Evolutionary conservation across 495 filamentous ascomycete genomes (phyloP).

Genomic region (Cryomyces antarcticus): DNA sequence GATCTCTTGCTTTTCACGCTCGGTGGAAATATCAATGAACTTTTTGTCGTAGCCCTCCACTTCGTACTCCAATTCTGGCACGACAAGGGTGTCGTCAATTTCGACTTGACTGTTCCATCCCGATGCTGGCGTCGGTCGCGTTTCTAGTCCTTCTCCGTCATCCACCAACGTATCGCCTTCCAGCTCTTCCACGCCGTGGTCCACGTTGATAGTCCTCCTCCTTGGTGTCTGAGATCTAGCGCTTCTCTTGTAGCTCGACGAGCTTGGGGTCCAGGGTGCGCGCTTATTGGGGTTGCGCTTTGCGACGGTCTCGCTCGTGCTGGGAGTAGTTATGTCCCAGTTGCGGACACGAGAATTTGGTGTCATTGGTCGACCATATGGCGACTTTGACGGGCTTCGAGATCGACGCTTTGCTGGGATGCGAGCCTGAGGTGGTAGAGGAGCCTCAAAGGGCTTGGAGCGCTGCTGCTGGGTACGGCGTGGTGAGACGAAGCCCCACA

Average conservation of each 20-base stretch:
- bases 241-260: not conserved
- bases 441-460: slow-evolving; percentile 1
- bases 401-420: not conserved
- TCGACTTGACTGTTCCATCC: slow-evolving; percentile 3
- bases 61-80: slow-evolving; percentile 10
- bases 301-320: slow-evolving; percentile 1
- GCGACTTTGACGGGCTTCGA: not conserved
- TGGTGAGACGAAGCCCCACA: slow-evolving; percentile 2
- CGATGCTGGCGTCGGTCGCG: not conserved
- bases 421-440: not conserved
- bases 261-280: not conserved
- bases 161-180: slow-evolving; percentile 12
- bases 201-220: slow-evolving; percentile 2
- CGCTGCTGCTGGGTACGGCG: slow-evolving; percentile 1
- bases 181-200: slow-evolving; percentile 4
- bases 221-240: not conserved
- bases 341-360: slow-evolving; percentile 6
- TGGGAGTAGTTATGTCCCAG: slow-evolving; percentile 4
- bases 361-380: slow-evolving; percentile 8
- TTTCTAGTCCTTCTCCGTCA: not conserved
- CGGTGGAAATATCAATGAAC: slow-evolving; percentile 10
- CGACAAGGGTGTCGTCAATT: slow-evolving; percentile 11
- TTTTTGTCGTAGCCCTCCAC: slow-evolving; percentile 5
- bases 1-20: slow-evolving; percentile 8
- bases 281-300: not conserved